phyloP scores from a whole-genome alignment of 805 yeast genomes.

The Geotrichum ghanense region DNA sequence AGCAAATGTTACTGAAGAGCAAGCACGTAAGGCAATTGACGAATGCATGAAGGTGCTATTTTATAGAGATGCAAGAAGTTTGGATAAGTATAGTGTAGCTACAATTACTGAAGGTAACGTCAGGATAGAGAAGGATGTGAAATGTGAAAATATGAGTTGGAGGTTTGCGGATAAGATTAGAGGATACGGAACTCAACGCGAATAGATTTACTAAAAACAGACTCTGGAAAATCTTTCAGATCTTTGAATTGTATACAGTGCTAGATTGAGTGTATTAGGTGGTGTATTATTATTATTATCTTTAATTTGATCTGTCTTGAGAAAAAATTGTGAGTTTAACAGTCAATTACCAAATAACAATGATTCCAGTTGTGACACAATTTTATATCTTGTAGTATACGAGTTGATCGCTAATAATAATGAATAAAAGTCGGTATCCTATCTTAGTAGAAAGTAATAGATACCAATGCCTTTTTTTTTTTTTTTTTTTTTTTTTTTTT shows the following conservation, averaged over 20 bases:
- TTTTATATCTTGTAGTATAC: no score
- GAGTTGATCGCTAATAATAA: no score
- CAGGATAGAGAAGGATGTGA: constrained; percentile 51
- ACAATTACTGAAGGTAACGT: constrained; percentile 55
- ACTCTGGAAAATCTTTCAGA: background rate
- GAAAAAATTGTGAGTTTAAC: background rate
- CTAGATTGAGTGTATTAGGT: constrained; percentile 3
- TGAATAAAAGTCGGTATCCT: no score
- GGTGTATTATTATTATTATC: constrained; percentile 2
- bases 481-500: no score
- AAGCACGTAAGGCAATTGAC: constrained; percentile 65
- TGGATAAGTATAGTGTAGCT: constrained; percentile 75
- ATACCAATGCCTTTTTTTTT: no score
- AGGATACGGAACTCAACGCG: constrained; percentile 77
- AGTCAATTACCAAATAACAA: no score
- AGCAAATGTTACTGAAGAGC: constrained; percentile 52
- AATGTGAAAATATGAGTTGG: constrained; percentile 76
- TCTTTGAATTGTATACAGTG: constrained; percentile 5
- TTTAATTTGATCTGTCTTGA: background rate
- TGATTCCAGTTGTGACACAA: no score
- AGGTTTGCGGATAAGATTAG: constrained; percentile 74
- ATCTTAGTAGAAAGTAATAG: no score
- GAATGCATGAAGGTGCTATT: constrained; percentile 90
- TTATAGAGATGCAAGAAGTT: constrained; percentile 92
- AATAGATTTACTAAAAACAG: no score